Conservation (phyloP, 164 flowering plant species). For the Nymphaea colorata region DNA sequence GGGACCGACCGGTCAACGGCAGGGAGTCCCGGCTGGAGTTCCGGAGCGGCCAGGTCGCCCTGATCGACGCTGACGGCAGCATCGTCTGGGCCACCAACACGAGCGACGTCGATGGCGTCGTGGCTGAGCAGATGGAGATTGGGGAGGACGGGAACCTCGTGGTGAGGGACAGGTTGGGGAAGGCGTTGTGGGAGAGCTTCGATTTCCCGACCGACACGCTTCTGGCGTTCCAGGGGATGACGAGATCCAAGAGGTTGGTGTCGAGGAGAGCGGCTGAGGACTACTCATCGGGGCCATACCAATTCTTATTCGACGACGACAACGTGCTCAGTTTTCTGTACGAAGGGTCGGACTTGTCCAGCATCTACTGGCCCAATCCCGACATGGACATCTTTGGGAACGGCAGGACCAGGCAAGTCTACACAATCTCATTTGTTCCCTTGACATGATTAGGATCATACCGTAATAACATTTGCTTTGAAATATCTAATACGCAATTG, state of each 20-base stretch:
- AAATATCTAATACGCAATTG: neutral
- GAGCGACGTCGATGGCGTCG: neutral
- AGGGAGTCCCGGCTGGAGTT: conserved; percentile 6
- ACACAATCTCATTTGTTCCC: neutral
- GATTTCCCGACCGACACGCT: conserved; percentile 11
- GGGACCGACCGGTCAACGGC: conserved; percentile 9
- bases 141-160: conserved; percentile 6
- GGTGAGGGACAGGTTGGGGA: conserved; percentile 2
- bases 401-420: conserved; percentile 3
- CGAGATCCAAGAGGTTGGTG: conserved; percentile 4
- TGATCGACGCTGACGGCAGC: conserved; percentile 6
- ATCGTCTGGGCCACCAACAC: conserved; percentile 11
- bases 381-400: neutral
- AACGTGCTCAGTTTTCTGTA: conserved; percentile 9
- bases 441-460: neutral
- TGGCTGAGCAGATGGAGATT: conserved; percentile 1
- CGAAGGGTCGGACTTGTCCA: conserved; percentile 10
- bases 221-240: conserved; percentile 8
- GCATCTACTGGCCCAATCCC: conserved; percentile 9
- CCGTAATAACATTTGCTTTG: too few species aligned
- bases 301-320: conserved; percentile 8
- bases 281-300: conserved; percentile 4
- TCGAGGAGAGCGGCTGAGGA: conserved; percentile 2
- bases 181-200: conserved; percentile 9
- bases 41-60: conserved; percentile 4